A percentile compares a stretch with the other conserved stretches of the same genome.
phyloP scores from a whole-genome alignment of 1,139 yeast species.

The Candida anutae region DNA sequence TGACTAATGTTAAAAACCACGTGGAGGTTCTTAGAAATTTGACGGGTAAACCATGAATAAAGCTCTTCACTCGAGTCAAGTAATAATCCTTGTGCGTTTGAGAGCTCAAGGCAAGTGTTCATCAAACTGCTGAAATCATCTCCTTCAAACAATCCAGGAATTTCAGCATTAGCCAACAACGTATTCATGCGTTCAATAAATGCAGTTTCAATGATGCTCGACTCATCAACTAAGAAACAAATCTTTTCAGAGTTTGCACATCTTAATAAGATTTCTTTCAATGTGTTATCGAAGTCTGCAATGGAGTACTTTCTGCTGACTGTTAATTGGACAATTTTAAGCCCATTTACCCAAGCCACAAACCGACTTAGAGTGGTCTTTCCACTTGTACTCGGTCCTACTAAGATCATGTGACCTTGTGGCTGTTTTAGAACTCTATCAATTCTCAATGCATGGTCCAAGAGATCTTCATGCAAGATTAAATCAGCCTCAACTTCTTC shows the following conservation, averaged over 20 bases:
- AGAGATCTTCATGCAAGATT: constrained; percentile 60
- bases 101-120: constrained; percentile 50
- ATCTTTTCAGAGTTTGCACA: constrained; percentile 52
- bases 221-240: constrained; percentile 77
- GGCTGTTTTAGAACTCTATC: constrained; percentile 79
- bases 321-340: constrained; percentile 51
- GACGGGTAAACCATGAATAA: constrained; percentile 64
- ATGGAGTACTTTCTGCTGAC: constrained; percentile 51
- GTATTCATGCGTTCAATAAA: constrained; percentile 92
- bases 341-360: constrained; percentile 89
- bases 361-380: constrained; percentile 70
- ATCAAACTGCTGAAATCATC: constrained; percentile 56
- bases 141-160: constrained; percentile 83
- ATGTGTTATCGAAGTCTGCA: constrained; percentile 57
- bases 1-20: constrained; percentile 74
- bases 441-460: constrained; percentile 70
- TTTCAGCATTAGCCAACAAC: constrained; percentile 81
- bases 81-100: constrained; percentile 52
- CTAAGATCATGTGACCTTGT: constrained; percentile 84
- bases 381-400: constrained; percentile 85
- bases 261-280: constrained; percentile 44
- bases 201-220: constrained; percentile 66
- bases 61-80: constrained; percentile 70
- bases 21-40: constrained; percentile 67
- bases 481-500: constrained; percentile 61